Percentiles rank a stretch among this genome's conserved stretches.
Conservation (phyloP, 2,329 filamentous ascomycete genomes). For the Lachnellula willkommii region DNA sequence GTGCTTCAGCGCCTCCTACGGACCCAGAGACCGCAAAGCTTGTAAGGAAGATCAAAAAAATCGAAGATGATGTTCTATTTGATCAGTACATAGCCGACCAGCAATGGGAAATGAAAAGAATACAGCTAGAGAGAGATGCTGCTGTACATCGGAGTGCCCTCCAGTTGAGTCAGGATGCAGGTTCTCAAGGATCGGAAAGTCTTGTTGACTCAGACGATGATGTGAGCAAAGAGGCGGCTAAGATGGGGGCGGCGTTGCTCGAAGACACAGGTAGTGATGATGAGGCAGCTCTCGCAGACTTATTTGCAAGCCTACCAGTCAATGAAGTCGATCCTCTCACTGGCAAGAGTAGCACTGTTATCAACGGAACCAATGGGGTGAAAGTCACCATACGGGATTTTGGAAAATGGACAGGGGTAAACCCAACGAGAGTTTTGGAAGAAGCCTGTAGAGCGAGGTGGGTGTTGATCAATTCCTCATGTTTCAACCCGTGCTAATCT, state of each 20-base stretch:
- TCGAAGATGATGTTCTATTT: constrained; percentile 74
- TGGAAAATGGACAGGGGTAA: constrained; percentile 73
- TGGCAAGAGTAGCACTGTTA: constrained; percentile 53
- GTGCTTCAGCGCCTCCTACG: constrained; percentile 10
- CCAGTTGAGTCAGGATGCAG: constrained; percentile 15
- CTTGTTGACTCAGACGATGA: constrained; percentile 40
- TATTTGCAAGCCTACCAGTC: constrained; percentile 58
- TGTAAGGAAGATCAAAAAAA: constrained; percentile 66
- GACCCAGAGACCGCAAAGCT: constrained; percentile 54
- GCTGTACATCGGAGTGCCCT: constrained; percentile 2
- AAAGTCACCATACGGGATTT: constrained; percentile 71
- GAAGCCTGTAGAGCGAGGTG: constrained; percentile 81
- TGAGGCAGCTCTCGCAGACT: constrained; percentile 48
- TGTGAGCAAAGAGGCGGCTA: constrained; percentile 51
- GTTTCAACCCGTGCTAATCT: neutral
- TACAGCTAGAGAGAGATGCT: constrained; percentile 57
- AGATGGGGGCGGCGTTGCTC: constrained; percentile 54
- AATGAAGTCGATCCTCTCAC: constrained; percentile 53
- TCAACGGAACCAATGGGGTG: constrained; percentile 47
- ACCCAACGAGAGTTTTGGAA: constrained; percentile 70
- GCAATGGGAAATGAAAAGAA: constrained; percentile 56
- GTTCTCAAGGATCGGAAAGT: constrained; percentile 23
- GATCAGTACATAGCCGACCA: constrained; percentile 61
- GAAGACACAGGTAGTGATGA: constrained; percentile 47
- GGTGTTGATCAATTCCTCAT: constrained; percentile 12